Evolutionary conservation across 371 early-diverging fungal species (phyloP), one percentile per base, ranked within the genome.

Genomic region (Actinomucor elegans): DNA sequence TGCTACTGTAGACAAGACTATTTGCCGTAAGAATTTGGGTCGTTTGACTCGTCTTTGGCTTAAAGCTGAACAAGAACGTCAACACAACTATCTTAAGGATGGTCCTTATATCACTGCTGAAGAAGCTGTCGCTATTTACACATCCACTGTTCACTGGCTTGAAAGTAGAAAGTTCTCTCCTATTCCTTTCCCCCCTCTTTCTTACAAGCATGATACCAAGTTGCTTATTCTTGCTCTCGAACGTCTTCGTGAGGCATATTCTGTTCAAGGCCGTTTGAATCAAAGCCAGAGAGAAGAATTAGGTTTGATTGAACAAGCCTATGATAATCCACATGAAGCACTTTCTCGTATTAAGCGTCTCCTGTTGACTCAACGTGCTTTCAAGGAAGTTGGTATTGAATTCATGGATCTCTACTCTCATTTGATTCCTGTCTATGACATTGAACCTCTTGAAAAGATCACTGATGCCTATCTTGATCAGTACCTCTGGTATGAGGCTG

Each of bases 381-480:
- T 99, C 84, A 98, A 98, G 76, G 98, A 99, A 79, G 96, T 98
- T 10, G 96, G 95, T n/a, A 94, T 98, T 65, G 95, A 97, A 77
- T 97, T 98, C 63, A 96, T 96, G 96, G 98, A 98, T 81, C 80
- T 94, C 52, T 98, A 95, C 73, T 88, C 88, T 42, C 93, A 97
- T 61, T 71, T 97, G 68, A 91, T 95, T 51, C 98, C 98, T 6
- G 97, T 97, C 6, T 98, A 97, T 71, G 94, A 96, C 58, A 87
- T 99, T 6, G 98, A 97, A 64, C 96, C 98, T 24, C 76, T 99
- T 31, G 99, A 99, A 67, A 98, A 97, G 81, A 95, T 99, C 48
- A 94, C 96, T 0, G 99, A 99, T 75, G 96, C 98, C 14, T 99
- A 98, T 61, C 79, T 99, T 52, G 98, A 98, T 71, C 98, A 98